Evolutionary conservation across 768 basidiomycete genomes (phyloP), one percentile per base, ranked within the genome.

Genomic region (Myochromella boudieri): DNA sequence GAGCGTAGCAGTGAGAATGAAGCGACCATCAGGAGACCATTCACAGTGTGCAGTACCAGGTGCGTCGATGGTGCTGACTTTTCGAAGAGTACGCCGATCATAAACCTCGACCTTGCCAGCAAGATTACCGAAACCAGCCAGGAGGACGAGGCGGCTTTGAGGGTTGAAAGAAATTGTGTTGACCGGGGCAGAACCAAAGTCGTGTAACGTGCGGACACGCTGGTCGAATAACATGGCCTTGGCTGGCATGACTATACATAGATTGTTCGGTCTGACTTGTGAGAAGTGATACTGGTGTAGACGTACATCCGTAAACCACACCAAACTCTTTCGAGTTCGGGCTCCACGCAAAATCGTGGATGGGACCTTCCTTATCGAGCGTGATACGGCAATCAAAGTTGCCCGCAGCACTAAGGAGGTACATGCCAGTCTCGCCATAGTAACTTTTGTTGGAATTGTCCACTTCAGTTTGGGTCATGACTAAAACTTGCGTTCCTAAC

Each of bases 381-480:
- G 77, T 71, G 21, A 98, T 88, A 22, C 92, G 77, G 61, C 91
- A 92, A 62, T 97, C 95, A 57, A 94, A 97, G 56, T 92, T 90
- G 12, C 95, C 95, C 7, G 91, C 87, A 14, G 93, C 84, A 53
- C 86, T 93, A 52, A 98, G 80, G 11, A 97, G 77, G 68, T 95
- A 97, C 60, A 99, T 72, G 42, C 91, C 91, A 2, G 95, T 97
- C 73, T 98, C 95, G 44, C 97, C 97, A 56, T 98, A 99, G 66
- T 99, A 99, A 59, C 87, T 94, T 79, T 91, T 97, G 67, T 95
- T 95, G 37, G 91, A 87, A 63, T 91, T 91, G 61, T 99, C 95
- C 43, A 97, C 95, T 59, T 99, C 97, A 3, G 95, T 95, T 60
- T 95, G 92, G 0, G 95, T 95, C 28, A 97, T 68, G 49, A 97